Base-by-base conservation (phyloP, 345 rosid species). In the Populus deltoides region DNA sequence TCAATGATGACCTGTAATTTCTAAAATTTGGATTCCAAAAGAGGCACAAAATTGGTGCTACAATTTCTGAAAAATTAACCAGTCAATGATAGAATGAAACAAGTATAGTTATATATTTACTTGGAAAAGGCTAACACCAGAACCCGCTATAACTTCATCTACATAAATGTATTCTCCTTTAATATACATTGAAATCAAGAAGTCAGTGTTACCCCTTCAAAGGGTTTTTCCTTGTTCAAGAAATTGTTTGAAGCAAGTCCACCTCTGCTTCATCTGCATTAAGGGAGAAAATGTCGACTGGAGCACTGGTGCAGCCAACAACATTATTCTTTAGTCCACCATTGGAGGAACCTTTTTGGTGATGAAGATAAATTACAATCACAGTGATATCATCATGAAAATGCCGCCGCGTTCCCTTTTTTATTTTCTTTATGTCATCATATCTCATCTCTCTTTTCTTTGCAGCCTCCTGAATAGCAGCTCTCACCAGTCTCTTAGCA, bases 241-340 rank as follows among this genome's bases (percentile, higher is more conserved):
- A 11, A 22, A 79, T 24, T 29, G 84, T 2, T 36, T 75, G 78
- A 67, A 82, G 77, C 72, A 81, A 51, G 72, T 82, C 86, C 74
- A 78, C 84, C 71, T 81, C 86, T 0, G 84, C 81, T 74, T 88
- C 88, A 78, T 89, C 91, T 0, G 92, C 79, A 16, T 82, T 86
- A 53, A 86, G 79, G 27, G 95, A 88, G 90, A 85, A 87, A 76
- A 94, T 93, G 82, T 94, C 98, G 1, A 88, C 76, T 3, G 98
- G 98, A 10, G 98, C 90, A 0, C 79, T 82, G 11, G 86, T 87
- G 85, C 93, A 86, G 65, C 93, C 88, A 22, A 81, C 47, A 16
- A 78, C 75, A 20, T 81, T 65, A 43, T 77, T 78, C 68, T 85
- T 74, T 45, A 47, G 67, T 81, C 78, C 85, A 45, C 80, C 18